Conservation (phyloP, 106 monocot species). For the Alisma plantagoaquatica region DNA sequence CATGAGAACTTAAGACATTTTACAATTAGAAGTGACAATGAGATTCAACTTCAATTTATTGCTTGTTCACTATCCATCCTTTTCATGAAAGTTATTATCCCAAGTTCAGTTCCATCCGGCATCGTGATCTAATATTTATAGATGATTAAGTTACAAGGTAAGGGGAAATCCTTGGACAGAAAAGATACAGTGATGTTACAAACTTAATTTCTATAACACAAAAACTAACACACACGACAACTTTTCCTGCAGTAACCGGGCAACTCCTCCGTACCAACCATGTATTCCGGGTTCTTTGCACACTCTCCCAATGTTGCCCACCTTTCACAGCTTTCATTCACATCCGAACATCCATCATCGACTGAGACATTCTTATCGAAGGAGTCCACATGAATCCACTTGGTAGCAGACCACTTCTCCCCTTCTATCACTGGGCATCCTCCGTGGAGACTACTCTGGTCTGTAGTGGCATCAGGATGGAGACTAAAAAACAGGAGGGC, state of each 20-base stretch:
- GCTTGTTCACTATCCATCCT: too few relatives aligned
- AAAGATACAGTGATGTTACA: too few relatives aligned
- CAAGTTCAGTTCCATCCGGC: too few relatives aligned
- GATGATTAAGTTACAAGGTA: too few relatives aligned
- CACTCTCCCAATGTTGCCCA: slow-evolving; percentile 93
- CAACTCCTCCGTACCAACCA: slow-evolving; percentile 64
- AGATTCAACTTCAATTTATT: too few relatives aligned
- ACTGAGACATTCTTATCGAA: slow-evolving; percentile 39
- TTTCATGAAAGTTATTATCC: too few relatives aligned
- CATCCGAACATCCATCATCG: slow-evolving; percentile 51
- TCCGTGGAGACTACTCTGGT: slow-evolving; percentile 63
- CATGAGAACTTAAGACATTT: too few relatives aligned
- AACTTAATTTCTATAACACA: too few relatives aligned
- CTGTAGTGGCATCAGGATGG: slow-evolving; percentile 57
- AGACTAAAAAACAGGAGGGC: slow-evolving; percentile 97
- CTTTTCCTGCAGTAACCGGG: slow-evolving; percentile 80
- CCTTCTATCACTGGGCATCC: slow-evolving; percentile 88
- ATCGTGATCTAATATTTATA: too few relatives aligned
- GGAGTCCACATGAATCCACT: slow-evolving; percentile 92
- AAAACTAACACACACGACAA: slow-evolving; percentile 70
- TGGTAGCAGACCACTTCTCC: slow-evolving; percentile 97
- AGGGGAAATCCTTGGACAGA: too few relatives aligned
- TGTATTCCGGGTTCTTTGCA: slow-evolving; percentile 79
- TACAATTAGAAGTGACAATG: too few relatives aligned
- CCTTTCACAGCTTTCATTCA: slow-evolving; percentile 51